phyloP scores from a whole-genome alignment of 1,139 yeast genomes.

The Geotrichum bryndzae region DNA sequence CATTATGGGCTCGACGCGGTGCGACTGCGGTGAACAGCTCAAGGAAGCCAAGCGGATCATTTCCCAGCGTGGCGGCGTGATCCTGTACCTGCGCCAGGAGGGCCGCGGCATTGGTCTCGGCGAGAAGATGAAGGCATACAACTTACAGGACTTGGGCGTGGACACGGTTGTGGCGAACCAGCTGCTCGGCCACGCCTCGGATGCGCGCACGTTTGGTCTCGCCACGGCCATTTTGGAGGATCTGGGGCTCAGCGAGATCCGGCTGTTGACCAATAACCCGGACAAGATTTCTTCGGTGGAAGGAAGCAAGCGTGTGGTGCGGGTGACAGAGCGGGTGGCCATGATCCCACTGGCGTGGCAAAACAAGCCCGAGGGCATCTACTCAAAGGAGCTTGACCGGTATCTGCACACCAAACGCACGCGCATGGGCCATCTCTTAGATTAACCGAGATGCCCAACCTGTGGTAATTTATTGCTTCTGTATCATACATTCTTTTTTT shows the following conservation, averaged over 20 bases:
- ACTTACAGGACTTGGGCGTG: constrained; percentile 94
- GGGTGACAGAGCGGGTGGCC: constrained; percentile 81
- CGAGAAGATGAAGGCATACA: constrained; percentile 93
- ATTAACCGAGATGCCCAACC: constrained; percentile 22
- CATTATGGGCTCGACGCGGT: constrained; percentile 97
- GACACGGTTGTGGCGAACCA: constrained; percentile 97
- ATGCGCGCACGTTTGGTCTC: constrained; percentile 83
- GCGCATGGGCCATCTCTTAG: constrained; percentile 90
- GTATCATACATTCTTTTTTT: not conserved
- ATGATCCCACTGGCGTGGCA: constrained; percentile 96
- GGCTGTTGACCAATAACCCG: constrained; percentile 88
- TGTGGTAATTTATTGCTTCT: not conserved
- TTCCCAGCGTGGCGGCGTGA: constrained; percentile 87
- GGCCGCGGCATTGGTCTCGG: constrained; percentile 98
- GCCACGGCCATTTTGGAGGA: constrained; percentile 91
- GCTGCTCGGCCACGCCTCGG: constrained; percentile 92
- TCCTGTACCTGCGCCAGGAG: constrained; percentile 93
- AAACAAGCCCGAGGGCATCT: constrained; percentile 56
- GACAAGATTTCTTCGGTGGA: constrained; percentile 94
- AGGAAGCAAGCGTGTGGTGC: constrained; percentile 64
- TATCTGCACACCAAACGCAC: constrained; percentile 90
- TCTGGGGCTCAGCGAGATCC: constrained; percentile 65
- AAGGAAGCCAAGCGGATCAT: constrained; percentile 94
- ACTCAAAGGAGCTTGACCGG: constrained; percentile 82
- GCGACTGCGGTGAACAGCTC: constrained; percentile 98